Conservation (phyloP, 306 rosid genomes). For the Leucaena leucocephala region DNA sequence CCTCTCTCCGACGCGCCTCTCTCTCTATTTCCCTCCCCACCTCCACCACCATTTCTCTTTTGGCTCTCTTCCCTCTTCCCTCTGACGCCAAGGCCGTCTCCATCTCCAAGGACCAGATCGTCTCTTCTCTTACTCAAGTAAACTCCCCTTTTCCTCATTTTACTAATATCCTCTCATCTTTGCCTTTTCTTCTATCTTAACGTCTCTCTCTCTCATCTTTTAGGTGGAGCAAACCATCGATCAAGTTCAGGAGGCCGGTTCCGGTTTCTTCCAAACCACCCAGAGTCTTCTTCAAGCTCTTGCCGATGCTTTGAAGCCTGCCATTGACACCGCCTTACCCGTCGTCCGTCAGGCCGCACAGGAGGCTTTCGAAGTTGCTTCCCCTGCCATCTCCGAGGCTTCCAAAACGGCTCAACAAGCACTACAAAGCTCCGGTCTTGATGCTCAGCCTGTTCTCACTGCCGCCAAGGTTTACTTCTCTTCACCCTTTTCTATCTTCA, state of each 20-base stretch:
- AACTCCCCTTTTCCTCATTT: neutral
- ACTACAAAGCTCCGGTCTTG: constrained; percentile 72
- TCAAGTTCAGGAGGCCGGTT: constrained; percentile 76
- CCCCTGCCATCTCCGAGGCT: constrained; percentile 80
- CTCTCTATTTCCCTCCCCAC: constrained; percentile 57
- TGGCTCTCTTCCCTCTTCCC: constrained; percentile 67
- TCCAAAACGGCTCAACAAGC: constrained; percentile 83
- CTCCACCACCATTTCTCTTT: constrained; percentile 70
- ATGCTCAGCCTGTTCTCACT: constrained; percentile 60
- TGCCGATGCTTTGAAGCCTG: constrained; percentile 72
- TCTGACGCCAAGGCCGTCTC: constrained; percentile 68
- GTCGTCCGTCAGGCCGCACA: constrained; percentile 74
- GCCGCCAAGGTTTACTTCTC: constrained; percentile 74
- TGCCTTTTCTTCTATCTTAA: too few relatives aligned
- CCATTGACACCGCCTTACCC: constrained; percentile 70
- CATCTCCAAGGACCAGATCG: constrained; percentile 77
- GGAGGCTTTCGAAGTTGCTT: constrained; percentile 74
- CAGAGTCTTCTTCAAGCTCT: constrained; percentile 50
- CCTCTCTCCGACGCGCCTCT: constrained; percentile 42
- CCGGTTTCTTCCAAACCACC: constrained; percentile 56
- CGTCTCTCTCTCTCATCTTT: neutral
- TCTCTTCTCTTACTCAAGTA: constrained; percentile 79
- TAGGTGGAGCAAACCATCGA: constrained; percentile 86
- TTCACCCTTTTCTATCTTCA: neutral
- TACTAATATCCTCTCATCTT: neutral